Base-by-base conservation (phyloP, 306 rosid genomes). In the Purshia tridentata region DNA sequence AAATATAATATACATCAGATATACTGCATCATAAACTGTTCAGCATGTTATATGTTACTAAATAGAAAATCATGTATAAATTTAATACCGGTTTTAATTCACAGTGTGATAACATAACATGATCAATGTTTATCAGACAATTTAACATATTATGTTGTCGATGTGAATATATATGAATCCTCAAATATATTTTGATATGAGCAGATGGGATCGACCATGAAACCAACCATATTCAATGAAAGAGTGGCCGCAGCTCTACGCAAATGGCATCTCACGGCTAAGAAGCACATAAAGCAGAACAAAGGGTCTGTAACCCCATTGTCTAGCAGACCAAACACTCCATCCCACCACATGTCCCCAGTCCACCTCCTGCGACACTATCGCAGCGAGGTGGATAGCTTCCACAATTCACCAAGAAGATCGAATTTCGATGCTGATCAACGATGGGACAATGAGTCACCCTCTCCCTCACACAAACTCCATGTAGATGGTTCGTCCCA, bases 121-220 rank as follows among this genome's bases (percentile, higher is more conserved):
- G 35, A 29, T 29, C 2, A 3, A 29, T 29, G 2, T 29, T 29
- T 29, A 29, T 29, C 35, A 29, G 2, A 29, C 35, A 29, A 29
- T 29, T 3, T 29, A 3, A 29, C 35, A 29, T 29, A 29, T 29
- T 29, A 29, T 29, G 35, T 29, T 29, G 35, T 29, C 35, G 2
- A 29, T 29, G 0, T 29, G 35, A 29, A 1, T 29, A 29, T n/a
- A n/a, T n/a, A 29, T 29, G 35, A 1, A 29, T 29, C 35, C 35
- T 0, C 2, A 29, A 29, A 0, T 16, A 8, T 61, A 4, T 48
- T 19, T 20, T 48, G 42, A 18, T 48, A 69, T 60, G 52, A 52
- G 20, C 79, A 92, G 98, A 92, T 92, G 98, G 97, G 98, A 13
- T 81, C 98, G 4, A 81, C 81, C 3, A 88, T 93, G 98, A 93